Base-by-base conservation (phyloP, 306 rosid species). In the Lagenaria siceraria region DNA sequence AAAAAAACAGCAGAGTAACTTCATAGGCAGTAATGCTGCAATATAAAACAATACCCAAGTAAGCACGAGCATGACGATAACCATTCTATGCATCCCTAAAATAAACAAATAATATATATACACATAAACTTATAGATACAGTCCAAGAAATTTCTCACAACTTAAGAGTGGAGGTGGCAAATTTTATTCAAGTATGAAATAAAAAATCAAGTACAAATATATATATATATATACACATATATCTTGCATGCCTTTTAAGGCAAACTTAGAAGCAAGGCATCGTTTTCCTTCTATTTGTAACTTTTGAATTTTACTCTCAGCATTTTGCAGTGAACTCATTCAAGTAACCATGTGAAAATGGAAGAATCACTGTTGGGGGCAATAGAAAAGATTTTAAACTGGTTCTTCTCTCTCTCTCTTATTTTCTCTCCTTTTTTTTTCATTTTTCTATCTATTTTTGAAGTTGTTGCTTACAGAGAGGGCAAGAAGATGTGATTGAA, bases 401-500 rank as follows among this genome's bases (percentile, higher is more conserved):
- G 27, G 27, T 43, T 43, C 8, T 51, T 46, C 52, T 46, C 10
- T 40, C 43, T 40, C 10, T 40, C 13, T 40, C 7, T 33, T n/a
- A n/a, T 6, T 33, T 4, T 33, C 6, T 40, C 7, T 2, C 7
- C 7, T 40, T 40, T 40, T 42, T 2, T 46, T 46, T 46, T 46
- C 17, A 10, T 46, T 13, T 46, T 12, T 5, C 52, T 46, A 46
- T 68, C 74, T 24, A 69, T 43, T 21, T 69, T 24, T 22, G 22
- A 25, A 95, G 83, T 85, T 92, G 90, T 87, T 90, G 99, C 80
- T 92, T 95, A 82, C 97, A 95, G 59, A 95, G 97, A 80, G 99
- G 99, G 46, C 99, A 95, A 21, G 87, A 88, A 13, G 97, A 95
- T 82, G 87, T 83, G 11, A 95, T 90, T 77, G 78, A 80, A 6